Conservation (phyloP, 257 asterid genomes). For the Capsicum rhomboideum region DNA sequence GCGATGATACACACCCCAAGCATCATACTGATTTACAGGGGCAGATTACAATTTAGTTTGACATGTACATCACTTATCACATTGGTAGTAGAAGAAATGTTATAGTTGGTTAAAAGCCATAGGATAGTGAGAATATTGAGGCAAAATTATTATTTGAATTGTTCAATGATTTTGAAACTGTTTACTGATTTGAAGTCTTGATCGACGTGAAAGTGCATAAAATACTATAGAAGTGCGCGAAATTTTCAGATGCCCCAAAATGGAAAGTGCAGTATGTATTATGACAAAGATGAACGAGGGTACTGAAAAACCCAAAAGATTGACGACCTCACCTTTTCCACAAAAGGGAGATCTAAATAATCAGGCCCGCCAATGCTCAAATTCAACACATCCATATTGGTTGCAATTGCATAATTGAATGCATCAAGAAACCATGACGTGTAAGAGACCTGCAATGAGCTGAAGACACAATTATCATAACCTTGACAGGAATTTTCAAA, state of each 20-base stretch:
- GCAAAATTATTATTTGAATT: neutral
- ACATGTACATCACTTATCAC: neutral
- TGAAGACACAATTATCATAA: constrained; percentile 79
- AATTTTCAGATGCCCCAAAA: neutral
- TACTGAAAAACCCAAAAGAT: neutral
- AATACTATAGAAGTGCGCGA: neutral
- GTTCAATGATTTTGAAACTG: neutral
- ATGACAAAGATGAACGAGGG: neutral
- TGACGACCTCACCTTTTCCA: constrained; percentile 57
- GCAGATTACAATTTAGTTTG: neutral
- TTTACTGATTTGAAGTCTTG: neutral
- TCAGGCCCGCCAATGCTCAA: constrained; percentile 99
- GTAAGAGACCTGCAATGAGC: constrained; percentile 97
- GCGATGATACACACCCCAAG: neutral
- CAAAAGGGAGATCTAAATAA: constrained; percentile 88
- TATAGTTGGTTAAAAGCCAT: neutral
- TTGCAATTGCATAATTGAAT: constrained; percentile 94
- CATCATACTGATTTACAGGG: neutral
- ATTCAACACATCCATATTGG: constrained; percentile 93
- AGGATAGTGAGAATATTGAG: neutral
- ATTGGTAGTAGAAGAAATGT: neutral
- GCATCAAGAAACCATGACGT: constrained; percentile 99
- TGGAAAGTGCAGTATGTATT: neutral
- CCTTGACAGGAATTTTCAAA: constrained; percentile 21
- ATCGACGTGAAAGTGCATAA: neutral